Evolutionary conservation across 192 early-diverging fungal genomes (phyloP).

Genomic region (Thamnidium elegans): DNA sequence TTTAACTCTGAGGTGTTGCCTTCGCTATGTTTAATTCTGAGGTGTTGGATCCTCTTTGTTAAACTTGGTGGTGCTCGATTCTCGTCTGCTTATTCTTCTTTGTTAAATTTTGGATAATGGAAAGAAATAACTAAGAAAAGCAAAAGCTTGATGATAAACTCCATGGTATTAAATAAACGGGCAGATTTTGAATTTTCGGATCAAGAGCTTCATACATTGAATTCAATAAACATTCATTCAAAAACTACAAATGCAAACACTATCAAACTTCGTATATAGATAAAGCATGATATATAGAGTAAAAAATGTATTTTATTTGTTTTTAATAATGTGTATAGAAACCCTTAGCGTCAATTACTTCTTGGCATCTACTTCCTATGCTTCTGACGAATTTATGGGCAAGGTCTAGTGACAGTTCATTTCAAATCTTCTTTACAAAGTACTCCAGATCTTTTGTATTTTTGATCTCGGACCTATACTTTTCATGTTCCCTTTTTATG

Average conservation of each 20-base stretch:
- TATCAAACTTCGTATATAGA: slow-evolving; percentile 14
- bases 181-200: slow-evolving; percentile 15
- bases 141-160: slow-evolving; percentile 17
- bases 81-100: slow-evolving; percentile 12
- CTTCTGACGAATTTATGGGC: slow-evolving; percentile 13
- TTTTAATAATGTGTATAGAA: slow-evolving; percentile 16
- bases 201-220: slow-evolving; percentile 15
- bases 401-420: slow-evolving; percentile 17
- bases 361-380: slow-evolving; percentile 14
- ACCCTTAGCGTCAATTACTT: slow-evolving; percentile 15
- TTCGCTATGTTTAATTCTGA: slow-evolving; percentile 3
- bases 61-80: slow-evolving; percentile 17
- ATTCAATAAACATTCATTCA: slow-evolving; percentile 18
- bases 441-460: slow-evolving; percentile 13
- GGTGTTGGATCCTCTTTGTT: slow-evolving; percentile 13
- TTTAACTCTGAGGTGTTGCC: background rate
- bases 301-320: slow-evolving; percentile 15
- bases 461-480: slow-evolving; percentile 17
- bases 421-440: slow-evolving; percentile 13
- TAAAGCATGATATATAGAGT: slow-evolving; percentile 13
- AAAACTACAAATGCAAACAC: slow-evolving; percentile 15
- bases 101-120: slow-evolving; percentile 16
- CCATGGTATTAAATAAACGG: slow-evolving; percentile 15
- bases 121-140: slow-evolving; percentile 18
- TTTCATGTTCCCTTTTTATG: slow-evolving; percentile 16